Base-by-base conservation (phyloP, 768 basidiomycete genomes). In the Agrocybe praecox region DNA sequence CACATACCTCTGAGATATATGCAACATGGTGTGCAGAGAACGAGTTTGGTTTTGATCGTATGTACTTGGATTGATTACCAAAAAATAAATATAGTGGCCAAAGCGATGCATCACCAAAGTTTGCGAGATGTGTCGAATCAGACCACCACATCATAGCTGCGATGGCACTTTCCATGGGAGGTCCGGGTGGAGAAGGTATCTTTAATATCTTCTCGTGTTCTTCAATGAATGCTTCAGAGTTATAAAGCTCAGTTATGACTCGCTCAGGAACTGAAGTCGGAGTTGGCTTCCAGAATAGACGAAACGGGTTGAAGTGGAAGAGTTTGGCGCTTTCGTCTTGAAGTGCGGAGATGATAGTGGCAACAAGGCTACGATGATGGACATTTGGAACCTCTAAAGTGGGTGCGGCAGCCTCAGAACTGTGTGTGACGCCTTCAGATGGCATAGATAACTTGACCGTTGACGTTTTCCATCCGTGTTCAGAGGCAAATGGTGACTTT, bases 21-120 rank as follows among this genome's bases (percentile, higher is more conserved):
- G 72, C 75, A 8, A 78, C 9, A 50, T 77, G 76, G 42, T 76
- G 60, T 43, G 67, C 50, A 53, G 67, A 49, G 33, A 62, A 29
- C 15, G 63, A 42, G 8, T 48, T 56, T 0, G 75, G 78, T 7
- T 68, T 67, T 0, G 57, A 60, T 0, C 72, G 65, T 0, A 64
- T 40, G 48, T 76, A 81, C 53, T 82, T 81, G 0, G 79, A 79
- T 12, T 69, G 65, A 53, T 74, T 74, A 0, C 74, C 74, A 47
- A 80, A 73, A 26, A 61, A 72, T 6, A 76, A 36, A 48, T 81
- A 82, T 0, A 76, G 29, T 1, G 79, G 79, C 80, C 77, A 81
- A 0, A 76, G 60, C 9, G 63, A 65, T 0, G 74, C 73, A 19
- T 59, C 70, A 0, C 76, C 76, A 64, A 76, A 77, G 14, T 57